Percentiles rank a stretch among this genome's conserved stretches.
phyloP scores from a whole-genome alignment of 2,329 filamentous ascomycete species.

The Trichophyton schoenleinii region DNA sequence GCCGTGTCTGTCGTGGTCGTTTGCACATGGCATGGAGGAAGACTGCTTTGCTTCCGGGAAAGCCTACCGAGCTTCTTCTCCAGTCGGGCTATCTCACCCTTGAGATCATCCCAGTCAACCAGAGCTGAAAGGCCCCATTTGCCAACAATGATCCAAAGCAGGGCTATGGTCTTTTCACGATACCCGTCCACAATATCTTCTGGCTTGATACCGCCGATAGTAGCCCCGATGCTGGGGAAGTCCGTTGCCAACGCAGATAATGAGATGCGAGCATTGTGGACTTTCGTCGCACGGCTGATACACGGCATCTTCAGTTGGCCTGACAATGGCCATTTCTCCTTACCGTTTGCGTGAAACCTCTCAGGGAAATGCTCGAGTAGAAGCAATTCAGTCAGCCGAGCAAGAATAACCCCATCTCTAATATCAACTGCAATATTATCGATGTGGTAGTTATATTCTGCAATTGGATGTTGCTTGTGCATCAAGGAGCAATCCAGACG shows the following conservation, averaged over 20 bases:
- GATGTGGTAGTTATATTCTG: slow-evolving; percentile 48
- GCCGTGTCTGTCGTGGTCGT: slow-evolving; percentile 20
- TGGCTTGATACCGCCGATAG: slow-evolving; percentile 36
- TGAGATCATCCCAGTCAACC: slow-evolving; percentile 44
- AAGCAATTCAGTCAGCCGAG: slow-evolving; percentile 48
- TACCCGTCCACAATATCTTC: slow-evolving; percentile 53
- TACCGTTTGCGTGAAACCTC: slow-evolving; percentile 21
- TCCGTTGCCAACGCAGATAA: slow-evolving; percentile 38
- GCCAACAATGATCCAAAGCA: slow-evolving; percentile 49
- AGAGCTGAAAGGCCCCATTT: slow-evolving; percentile 43
- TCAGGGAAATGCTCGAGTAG: slow-evolving; percentile 26
- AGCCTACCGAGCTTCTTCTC: not conserved
- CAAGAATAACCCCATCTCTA: slow-evolving; percentile 48
- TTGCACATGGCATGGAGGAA: slow-evolving; percentile 13
- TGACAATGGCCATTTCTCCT: slow-evolving; percentile 38
- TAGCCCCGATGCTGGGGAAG: slow-evolving; percentile 29
- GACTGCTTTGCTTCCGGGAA: slow-evolving; percentile 14
- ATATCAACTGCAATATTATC: slow-evolving; percentile 51
- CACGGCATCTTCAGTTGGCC: slow-evolving; percentile 48
- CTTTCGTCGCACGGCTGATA: slow-evolving; percentile 42
- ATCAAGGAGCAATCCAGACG: slow-evolving; percentile 46
- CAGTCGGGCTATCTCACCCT: slow-evolving; percentile 34
- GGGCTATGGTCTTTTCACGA: slow-evolving; percentile 49
- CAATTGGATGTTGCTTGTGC: slow-evolving; percentile 44
- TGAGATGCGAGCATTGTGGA: slow-evolving; percentile 48